Evolutionary conservation across 768 basidiomycete species (phyloP).

Genomic region (Amanita rimosa): DNA sequence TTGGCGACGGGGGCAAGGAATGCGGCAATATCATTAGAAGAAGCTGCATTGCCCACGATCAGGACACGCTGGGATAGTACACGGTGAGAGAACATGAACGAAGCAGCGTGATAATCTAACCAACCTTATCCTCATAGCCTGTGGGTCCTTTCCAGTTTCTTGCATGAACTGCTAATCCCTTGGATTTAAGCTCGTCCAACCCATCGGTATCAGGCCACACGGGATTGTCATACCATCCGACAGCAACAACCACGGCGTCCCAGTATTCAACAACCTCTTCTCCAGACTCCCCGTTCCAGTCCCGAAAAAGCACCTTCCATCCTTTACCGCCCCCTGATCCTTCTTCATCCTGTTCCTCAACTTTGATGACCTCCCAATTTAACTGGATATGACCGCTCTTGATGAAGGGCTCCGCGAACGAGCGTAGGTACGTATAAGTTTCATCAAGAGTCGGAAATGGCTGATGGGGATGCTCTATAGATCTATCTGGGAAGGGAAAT

Average conservation of each 20-base stretch:
- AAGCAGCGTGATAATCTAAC: conserved; percentile 10
- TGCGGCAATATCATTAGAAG: conserved; percentile 39
- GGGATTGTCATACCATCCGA: conserved; percentile 34
- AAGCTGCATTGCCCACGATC: conserved; percentile 41
- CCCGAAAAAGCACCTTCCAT: conserved; percentile 23
- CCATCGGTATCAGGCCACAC: conserved; percentile 34
- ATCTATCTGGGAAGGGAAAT: conserved; percentile 22
- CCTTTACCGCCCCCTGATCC: conserved; percentile 11
- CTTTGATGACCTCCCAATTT: conserved; percentile 25
- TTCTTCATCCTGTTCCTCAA: conserved; percentile 20
- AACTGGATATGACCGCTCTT: conserved; percentile 24
- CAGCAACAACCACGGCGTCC: conserved; percentile 39
- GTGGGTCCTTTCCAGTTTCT: conserved; percentile 29
- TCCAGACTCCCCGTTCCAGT: conserved; percentile 18
- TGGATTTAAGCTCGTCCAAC: conserved; percentile 21
- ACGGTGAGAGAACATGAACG: neutral
- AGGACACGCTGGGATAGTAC: conserved; percentile 25
- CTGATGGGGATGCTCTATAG: conserved; percentile 16
- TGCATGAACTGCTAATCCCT: conserved; percentile 29
- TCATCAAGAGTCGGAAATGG: conserved; percentile 29
- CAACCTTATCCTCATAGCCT: conserved; percentile 26
- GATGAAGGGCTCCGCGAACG: conserved; percentile 22
- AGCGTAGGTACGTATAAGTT: conserved; percentile 24
- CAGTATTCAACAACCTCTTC: conserved; percentile 22
- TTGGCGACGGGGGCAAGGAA: conserved; percentile 27